Conservation (phyloP, 768 basidiomycete genomes). For the Leccinum fibrillosum region DNA sequence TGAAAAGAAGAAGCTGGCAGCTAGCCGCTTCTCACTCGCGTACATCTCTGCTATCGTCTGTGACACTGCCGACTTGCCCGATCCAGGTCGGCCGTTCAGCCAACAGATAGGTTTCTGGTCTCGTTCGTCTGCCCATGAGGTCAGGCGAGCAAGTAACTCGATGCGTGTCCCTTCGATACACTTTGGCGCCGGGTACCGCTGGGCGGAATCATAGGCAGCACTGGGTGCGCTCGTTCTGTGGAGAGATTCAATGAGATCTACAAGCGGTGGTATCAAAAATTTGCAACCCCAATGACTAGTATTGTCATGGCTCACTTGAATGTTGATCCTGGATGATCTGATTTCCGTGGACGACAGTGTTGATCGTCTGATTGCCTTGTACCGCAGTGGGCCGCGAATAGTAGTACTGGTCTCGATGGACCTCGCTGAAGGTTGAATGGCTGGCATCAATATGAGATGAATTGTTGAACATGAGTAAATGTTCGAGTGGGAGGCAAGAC, state of each 20-base stretch:
- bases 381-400: constrained; percentile 4
- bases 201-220: constrained; percentile 19
- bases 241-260: constrained; percentile 15
- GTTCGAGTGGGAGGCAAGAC: background rate
- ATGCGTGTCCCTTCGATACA: constrained; percentile 23
- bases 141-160: constrained; percentile 15
- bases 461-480: background rate
- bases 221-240: constrained; percentile 16
- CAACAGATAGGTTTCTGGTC: constrained; percentile 17
- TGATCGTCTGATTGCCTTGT: constrained; percentile 17
- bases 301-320: background rate
- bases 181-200: constrained; percentile 18
- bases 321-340: constrained; percentile 15
- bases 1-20: constrained; percentile 37
- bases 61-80: constrained; percentile 28
- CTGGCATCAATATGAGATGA: constrained; percentile 6
- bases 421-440: constrained; percentile 17
- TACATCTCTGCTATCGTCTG: constrained; percentile 32
- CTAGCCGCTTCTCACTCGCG: constrained; percentile 18
- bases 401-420: constrained; percentile 14
- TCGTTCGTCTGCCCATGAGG: constrained; percentile 13
- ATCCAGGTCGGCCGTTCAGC: constrained; percentile 26
- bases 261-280: background rate
- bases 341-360: constrained; percentile 19
- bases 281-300: background rate